Conservation (phyloP, 2,329 filamentous ascomycete species). For the Tolypocladium capitatum region DNA sequence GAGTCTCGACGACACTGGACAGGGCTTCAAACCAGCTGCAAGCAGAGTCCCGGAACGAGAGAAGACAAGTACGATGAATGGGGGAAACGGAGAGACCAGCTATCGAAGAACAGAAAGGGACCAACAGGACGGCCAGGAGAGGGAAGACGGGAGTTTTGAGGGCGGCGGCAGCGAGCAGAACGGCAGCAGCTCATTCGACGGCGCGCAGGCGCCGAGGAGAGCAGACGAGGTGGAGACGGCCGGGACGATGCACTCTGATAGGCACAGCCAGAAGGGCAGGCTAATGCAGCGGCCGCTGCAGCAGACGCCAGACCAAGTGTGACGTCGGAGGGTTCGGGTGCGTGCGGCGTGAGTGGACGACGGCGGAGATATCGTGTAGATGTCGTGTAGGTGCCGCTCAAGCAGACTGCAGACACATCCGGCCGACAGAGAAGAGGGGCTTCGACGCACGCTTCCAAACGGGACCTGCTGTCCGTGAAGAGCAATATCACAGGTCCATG, state of each 20-base stretch:
- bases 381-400: neutral
- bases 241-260: constrained; percentile 7
- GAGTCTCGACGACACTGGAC: constrained; percentile 1
- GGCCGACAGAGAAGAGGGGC: neutral
- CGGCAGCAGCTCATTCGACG: constrained; percentile 17
- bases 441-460: neutral
- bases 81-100: constrained; percentile 39
- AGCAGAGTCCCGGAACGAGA: constrained; percentile 11
- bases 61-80: constrained; percentile 22
- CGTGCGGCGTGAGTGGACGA: constrained; percentile 1
- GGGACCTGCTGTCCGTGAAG: neutral
- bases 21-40: constrained; percentile 8
- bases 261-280: neutral
- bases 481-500: neutral
- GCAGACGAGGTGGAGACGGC: constrained; percentile 19
- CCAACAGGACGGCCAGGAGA: constrained; percentile 19
- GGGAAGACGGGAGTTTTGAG: constrained; percentile 40
- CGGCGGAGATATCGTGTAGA: neutral
- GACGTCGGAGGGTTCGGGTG: neutral
- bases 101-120: constrained; percentile 24
- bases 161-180: constrained; percentile 14
- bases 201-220: constrained; percentile 20
- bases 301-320: constrained; percentile 1
- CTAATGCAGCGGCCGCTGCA: neutral
- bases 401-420: neutral